Base-by-base conservation (phyloP, 192 early-diverging fungal genomes). In the Linderina pennispora region DNA sequence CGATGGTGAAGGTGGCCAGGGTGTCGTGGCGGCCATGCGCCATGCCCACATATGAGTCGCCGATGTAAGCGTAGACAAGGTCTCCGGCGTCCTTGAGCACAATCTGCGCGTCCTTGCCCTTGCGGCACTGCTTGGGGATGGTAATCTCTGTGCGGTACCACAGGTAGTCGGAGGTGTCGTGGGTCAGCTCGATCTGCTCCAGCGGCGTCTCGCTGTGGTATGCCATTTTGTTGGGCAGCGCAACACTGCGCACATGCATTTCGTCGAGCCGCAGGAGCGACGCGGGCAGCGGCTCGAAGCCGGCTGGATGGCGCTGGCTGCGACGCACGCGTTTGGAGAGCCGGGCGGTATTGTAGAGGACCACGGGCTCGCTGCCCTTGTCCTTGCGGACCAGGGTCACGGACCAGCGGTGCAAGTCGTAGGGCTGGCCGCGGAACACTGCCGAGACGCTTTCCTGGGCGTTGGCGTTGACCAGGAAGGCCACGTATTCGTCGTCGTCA, bases 101-200 rank as follows among this genome's bases (percentile, higher is more conserved):
- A 11, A 72, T 51, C 41, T 19, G 23, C 7, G 31, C 5, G n/a
- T 42, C 45, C 17, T 21, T 23, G 1, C 33, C 14, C 22, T 14
- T 15, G 11, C 16, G 18, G 38, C 62, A 57, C 1, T 32, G 4
- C 0, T 53, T 23, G 22, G 50, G 39, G 21, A 72, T 41, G 10
- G 15, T 25, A 23, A 59, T 42, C 4, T 34, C 33, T 9, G 61
- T 72, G 35, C 47, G 61, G 61, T 72, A 60, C 68, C 68, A 72
- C 53, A 63, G 38, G 45, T 64, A 72, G 49, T 72, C 68, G 9
- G 68, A 51, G 23, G 13, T 17, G 35, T 72, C 68, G 49, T 64
- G 50, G 8, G 68, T 72, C 0, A 64, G 24, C 14, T 47, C 41
- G 23, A 72, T 47, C 7, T 72, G 68, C 18, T 72, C 68, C 10